Evolutionary conservation across 2,329 filamentous ascomycete species (phyloP).

Genomic region (Keithomyces neogunnii): DNA sequence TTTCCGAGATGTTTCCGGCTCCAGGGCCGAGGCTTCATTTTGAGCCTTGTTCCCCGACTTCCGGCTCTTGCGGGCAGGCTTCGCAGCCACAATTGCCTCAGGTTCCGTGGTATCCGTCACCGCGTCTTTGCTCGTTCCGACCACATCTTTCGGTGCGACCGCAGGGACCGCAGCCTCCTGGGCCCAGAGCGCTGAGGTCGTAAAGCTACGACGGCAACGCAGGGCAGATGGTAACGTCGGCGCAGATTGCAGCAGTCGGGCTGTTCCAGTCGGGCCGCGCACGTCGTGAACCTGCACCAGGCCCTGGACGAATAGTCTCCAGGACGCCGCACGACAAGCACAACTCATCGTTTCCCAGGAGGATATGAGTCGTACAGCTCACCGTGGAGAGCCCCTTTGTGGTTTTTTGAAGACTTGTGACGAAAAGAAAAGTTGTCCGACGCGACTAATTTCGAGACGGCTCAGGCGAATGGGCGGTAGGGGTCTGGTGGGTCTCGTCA

Average conservation of each 20-base stretch:
- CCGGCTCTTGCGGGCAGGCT: neutral
- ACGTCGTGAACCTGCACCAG: slow-evolving; percentile 31
- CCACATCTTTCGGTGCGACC: neutral
- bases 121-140: neutral
- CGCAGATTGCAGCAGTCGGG: neutral
- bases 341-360: slow-evolving; percentile 32
- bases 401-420: neutral
- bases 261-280: slow-evolving; percentile 10
- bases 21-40: neutral
- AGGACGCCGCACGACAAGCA: slow-evolving; percentile 35
- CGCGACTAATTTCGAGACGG: neutral
- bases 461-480: slow-evolving; percentile 2
- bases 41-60: neutral
- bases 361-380: neutral
- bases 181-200: slow-evolving; percentile 10
- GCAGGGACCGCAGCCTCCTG: neutral
- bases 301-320: slow-evolving; percentile 40
- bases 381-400: neutral
- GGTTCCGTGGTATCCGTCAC: neutral
- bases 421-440: neutral
- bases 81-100: neutral
- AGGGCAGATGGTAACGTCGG: neutral
- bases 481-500: slow-evolving; percentile 3
- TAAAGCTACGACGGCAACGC: slow-evolving; percentile 11
- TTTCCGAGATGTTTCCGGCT: neutral